phyloP scores from a whole-genome alignment of 1,284 basidiomycete species.

The Leccinum cinnamomeum region DNA sequence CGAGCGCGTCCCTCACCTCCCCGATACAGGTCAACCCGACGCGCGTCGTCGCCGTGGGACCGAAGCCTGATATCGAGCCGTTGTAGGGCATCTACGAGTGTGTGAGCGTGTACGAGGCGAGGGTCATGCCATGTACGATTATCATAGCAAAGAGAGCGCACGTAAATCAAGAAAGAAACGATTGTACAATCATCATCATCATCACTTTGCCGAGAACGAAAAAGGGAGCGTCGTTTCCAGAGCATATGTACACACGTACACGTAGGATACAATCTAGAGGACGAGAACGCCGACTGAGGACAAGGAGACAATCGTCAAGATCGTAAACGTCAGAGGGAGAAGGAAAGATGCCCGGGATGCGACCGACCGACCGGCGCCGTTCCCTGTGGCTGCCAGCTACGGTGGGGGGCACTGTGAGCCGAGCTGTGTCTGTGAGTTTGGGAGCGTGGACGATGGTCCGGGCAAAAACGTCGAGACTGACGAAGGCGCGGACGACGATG shows the following conservation, averaged over 20 bases:
- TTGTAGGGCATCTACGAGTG: slow-evolving; percentile 38
- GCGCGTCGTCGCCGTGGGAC: slow-evolving; percentile 75
- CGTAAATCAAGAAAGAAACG: neutral
- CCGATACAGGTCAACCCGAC: slow-evolving; percentile 65
- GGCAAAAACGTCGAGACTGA: neutral
- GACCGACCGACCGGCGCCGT: slow-evolving; percentile 2
- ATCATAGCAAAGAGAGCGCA: neutral
- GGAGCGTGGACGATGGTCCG: neutral
- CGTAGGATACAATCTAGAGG: slow-evolving; percentile 16
- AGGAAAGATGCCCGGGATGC: neutral
- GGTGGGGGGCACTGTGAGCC: slow-evolving; percentile 28
- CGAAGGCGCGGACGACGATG: neutral
- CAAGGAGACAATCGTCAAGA: slow-evolving; percentile 24
- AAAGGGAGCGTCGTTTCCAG: neutral
- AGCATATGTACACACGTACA: neutral
- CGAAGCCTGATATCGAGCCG: slow-evolving; percentile 68
- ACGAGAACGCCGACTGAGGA: slow-evolving; percentile 23
- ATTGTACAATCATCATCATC: neutral
- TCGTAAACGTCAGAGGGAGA: slow-evolving; percentile 16
- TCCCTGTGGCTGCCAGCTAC: neutral
- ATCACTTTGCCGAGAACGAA: neutral
- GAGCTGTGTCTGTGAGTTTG: slow-evolving; percentile 24
- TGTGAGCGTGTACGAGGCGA: neutral
- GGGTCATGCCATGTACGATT: neutral
- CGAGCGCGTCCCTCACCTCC: slow-evolving; percentile 15